phyloP scores from a whole-genome alignment of 179 eudicot genomes.

The Actinidia arguta region DNA sequence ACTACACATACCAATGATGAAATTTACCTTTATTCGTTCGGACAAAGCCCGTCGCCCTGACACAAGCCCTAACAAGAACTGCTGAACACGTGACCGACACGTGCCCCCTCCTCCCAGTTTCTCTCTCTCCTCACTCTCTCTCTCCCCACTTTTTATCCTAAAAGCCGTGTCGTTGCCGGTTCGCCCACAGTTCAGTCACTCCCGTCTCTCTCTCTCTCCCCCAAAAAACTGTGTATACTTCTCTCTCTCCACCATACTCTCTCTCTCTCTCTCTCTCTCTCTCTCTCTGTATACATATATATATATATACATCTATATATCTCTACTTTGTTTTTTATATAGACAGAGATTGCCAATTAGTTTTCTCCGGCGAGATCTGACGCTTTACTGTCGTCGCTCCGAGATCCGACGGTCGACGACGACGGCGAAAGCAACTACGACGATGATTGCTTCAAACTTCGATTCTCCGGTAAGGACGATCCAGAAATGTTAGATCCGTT shows the following conservation, averaged over 20 bases:
- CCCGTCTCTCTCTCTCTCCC: not conserved
- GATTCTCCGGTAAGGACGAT: constrained; percentile 15
- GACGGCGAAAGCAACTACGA: not conserved
- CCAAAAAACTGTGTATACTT: not conserved
- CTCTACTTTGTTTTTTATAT: not conserved
- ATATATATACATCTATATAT: not conserved
- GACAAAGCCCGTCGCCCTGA: not conserved
- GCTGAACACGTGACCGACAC: not conserved
- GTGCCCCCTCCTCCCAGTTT: not conserved
- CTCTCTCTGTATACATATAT: not conserved
- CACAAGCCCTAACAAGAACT: not conserved
- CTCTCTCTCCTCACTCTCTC: not conserved
- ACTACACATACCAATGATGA: too few relatives aligned
- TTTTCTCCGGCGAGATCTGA: not conserved
- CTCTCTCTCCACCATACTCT: not conserved
- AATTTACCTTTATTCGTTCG: too few relatives aligned
- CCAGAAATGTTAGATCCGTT: constrained; percentile 52
- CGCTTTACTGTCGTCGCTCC: constrained; percentile 5
- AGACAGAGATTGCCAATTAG: too few relatives aligned
- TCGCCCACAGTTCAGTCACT: not conserved
- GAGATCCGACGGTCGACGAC: constrained; percentile 11
- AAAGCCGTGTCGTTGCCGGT: not conserved
- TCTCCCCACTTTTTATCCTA: not conserved
- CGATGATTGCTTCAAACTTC: not conserved
- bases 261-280: not conserved